Evolutionary conservation across 352 stramenopile genomes (phyloP), one percentile per base, ranked within the genome.

Genomic region (Globisporangium ultimum): DNA sequence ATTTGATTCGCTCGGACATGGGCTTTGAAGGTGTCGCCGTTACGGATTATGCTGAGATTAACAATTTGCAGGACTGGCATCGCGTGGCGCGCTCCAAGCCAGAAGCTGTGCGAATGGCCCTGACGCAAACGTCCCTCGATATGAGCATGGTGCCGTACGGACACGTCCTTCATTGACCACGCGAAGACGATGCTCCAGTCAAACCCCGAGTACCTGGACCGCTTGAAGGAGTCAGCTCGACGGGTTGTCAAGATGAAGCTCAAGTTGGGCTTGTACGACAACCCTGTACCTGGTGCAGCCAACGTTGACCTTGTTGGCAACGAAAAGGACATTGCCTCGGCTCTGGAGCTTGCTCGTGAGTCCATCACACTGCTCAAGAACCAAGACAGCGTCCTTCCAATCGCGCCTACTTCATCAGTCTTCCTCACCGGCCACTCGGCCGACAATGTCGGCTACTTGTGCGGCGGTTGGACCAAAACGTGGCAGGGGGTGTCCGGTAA

Each of bases 41-140:
- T 2, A 98, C 93, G 0, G 93, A 98, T 66, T 98, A 93, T 65
- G 71, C 72, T 20, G 91, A 98, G 69, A 97, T 98, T 40, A 78
- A 91, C 54, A 97, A 98, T 55, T 69, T 97, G 7, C 64, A 86
- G 42, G 61, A 67, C 10, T 89, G 66, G 58, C 82, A 92, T 21
- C 76, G 82, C 15, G 60, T 88, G 17, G 82, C 78, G 68, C 60
- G 43, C 77, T 60, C 2, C 34, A 78, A 17, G 24, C 24, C 24
- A 6, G 24, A 32, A 32, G 24, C 24, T 32, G 24, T 32, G 24
- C 24, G 24, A 32, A 32, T 32, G 24, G 2, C 24, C 2, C 24
- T 32, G 2, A 32, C 24, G 24, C 24, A 32, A 32, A 32, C 24
- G 2, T 32, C 24, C 24, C 24, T 32, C 24, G 24, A 32, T 32